Base-by-base conservation (phyloP, 306 rosid genomes). In the Cicer cuneatum region DNA sequence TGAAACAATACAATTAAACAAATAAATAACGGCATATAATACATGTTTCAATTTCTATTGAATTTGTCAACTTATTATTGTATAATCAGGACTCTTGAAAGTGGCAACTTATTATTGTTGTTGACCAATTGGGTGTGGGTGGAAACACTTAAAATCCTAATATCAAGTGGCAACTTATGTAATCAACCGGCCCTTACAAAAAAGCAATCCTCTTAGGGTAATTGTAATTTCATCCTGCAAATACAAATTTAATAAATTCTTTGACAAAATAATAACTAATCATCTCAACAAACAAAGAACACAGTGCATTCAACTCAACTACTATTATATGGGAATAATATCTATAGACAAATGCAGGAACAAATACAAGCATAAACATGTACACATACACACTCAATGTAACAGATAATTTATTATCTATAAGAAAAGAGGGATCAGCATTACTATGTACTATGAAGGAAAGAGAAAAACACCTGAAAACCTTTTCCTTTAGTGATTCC, bases 401-500 rank as follows among this genome's bases (percentile, higher is more conserved):
- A 52, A 37, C 35, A 52, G 1, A 1, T 1, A 56, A 19, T 7
- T 14, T 13, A 12, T 37, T 46, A 4, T 14, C 8, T 11, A 29
- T 2, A 12, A 19, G 18, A 18, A 33, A 37, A 57, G 38, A 9
- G 19, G 7, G 47, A 66, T 12, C 49, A 72, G 45, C 64, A 29
- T 29, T 29, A 58, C 41, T 15, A 53, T 24, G 54, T 52, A 54
- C 54, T 53, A 59, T n/a, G 42, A 52, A 65, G 43, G 59, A 41
- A 21, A 60, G 62, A 39, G 72, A 39, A 58, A 63, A 69, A 60
- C 81, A 95, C 98, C 99, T 95, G 98, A 81, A 90, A 92, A 81
- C 99, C 99, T 75, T 95, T 92, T 77, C 99, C 99, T 75, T 85
- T 85, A 5, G 96, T 83, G 80, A 87, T 92, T 85, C 99, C 99